Evolutionary conservation across 2,329 filamentous ascomycete species (phyloP), one percentile per base, ranked within the genome.

Genomic region (Chrysoporthe cubensis): DNA sequence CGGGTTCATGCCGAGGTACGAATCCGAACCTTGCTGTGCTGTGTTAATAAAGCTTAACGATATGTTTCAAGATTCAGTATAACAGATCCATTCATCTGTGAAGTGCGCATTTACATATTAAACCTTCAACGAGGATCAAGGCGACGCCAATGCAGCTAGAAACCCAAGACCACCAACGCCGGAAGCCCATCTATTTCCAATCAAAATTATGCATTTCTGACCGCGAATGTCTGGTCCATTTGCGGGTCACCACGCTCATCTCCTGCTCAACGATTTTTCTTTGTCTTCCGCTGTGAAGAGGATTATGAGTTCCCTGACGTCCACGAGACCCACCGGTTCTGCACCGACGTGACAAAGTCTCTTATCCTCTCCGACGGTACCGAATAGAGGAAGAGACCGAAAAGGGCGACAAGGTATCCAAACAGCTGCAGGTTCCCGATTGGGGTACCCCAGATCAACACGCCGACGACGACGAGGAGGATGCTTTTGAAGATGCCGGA

Each of bases 401-500:
- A 72, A 21, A 87, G 80, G 64, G 93, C 92, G 74, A 95, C 86
- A 73, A 84, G 82, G 83, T 96, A 96, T 73, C 93, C 93, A 76
- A 94, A 84, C 74, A 88, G 87, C 80, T 96, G 93, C 66, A 93
- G 84, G 34, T 80, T 76, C 26, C 89, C 85, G 75, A 96, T 90
- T 43, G 87, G 85, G 66, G 92, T 93, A 72, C 86, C 83, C 90
- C 92, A 96, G 77, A 95, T 89, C 75, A 92, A 78, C 80, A 96
- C 91, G 64, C 91, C 93, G 68, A 88, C 85, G 69, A 86, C 82
- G 71, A 96, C 92, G 66, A 96, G 88, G 68, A 96, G 87, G 70
- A 96, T 94, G 78, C 94, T 92, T 81, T 96, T 96, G 75, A 96
- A 87, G 71, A 96, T 93, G 77, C 93, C 92, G 68, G 90, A 94